phyloP scores from a whole-genome alignment of 169 alveolate species.

The Ichthyophthirius multifiliis region DNA sequence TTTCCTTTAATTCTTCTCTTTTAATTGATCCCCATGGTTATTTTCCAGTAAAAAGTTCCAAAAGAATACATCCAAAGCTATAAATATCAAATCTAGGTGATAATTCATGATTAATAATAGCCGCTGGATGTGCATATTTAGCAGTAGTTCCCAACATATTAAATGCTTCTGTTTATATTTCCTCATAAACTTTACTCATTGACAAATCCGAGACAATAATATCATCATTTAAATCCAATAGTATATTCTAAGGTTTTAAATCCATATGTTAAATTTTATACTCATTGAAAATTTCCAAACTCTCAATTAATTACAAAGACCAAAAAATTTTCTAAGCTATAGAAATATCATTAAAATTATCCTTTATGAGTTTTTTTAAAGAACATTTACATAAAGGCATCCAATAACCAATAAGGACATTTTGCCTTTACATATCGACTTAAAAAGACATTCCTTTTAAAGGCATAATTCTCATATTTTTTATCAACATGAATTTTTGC shows the following conservation, averaged over 20 bases:
- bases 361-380: not conserved
- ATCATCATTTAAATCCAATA: not conserved
- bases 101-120: not conserved
- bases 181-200: not conserved
- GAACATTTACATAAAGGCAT: not conserved
- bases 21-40: not conserved
- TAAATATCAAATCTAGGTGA: not conserved
- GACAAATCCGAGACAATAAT: not conserved
- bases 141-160: slow-evolving; percentile 8
- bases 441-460: slow-evolving; percentile 3
- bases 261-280: not conserved
- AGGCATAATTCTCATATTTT: not conserved
- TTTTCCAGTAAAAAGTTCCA: not conserved
- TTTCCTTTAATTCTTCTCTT: not conserved
- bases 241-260: not conserved
- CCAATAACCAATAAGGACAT: slow-evolving; percentile 4
- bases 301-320: not conserved
- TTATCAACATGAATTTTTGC: not conserved
- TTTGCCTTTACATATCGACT: not conserved
- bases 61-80: not conserved
- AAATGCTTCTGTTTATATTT: not conserved
- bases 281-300: not conserved
- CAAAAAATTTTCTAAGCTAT: not conserved
- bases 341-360: not conserved
- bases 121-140: slow-evolving; percentile 13